phyloP scores from a whole-genome alignment of 306 rosid species.

The Citrullus mucosospermus region DNA sequence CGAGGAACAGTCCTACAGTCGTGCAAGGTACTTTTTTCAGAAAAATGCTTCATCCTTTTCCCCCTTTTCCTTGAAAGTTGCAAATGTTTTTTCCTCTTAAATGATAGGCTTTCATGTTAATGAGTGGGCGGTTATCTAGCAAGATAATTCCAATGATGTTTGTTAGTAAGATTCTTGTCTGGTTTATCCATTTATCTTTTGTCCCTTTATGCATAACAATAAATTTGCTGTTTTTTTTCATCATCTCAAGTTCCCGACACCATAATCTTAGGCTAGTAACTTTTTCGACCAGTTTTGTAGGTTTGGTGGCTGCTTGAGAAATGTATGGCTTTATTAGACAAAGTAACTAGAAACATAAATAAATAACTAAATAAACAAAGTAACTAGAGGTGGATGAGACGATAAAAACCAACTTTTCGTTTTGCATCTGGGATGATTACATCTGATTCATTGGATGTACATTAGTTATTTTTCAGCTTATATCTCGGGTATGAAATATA shows the following conservation, averaged over 20 bases:
- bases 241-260: no score
- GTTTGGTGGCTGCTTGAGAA: no score
- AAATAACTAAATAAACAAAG: no score
- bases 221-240: neutral
- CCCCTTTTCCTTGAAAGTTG: neutral
- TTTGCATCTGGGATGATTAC: neutral
- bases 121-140: neutral
- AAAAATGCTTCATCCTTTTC: neutral
- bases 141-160: neutral
- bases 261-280: neutral
- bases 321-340: no score
- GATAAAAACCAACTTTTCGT: no score
- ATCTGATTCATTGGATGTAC: neutral
- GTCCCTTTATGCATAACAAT: no score
- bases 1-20: slow-evolving; percentile 44
- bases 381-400: no score
- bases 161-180: neutral
- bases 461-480: neutral
- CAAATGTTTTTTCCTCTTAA: neutral
- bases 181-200: neutral
- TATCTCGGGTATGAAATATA: neutral
- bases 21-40: slow-evolving; percentile 31
- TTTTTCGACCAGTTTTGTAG: no score
- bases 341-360: no score
- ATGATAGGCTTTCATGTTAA: neutral